Evolutionary conservation across 495 filamentous ascomycete species (phyloP), one percentile per base, ranked within the genome.

Genomic region (Trichocladium antarcticum): DNA sequence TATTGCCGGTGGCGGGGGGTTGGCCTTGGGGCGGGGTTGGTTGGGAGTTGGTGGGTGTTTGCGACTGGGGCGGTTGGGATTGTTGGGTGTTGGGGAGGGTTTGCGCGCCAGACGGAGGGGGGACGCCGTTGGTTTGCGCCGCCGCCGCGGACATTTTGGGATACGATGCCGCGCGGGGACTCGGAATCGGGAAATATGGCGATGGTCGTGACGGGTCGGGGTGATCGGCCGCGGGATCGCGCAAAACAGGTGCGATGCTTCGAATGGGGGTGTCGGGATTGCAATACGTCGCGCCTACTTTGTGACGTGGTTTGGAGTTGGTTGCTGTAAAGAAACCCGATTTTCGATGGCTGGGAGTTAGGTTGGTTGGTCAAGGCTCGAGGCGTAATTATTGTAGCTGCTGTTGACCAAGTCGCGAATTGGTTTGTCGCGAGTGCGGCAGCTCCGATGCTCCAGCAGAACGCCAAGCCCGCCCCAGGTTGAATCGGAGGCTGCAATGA

Each of bases 71-170:
- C 56, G 41, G 55, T 47, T 42, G 74, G 73, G 32, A 74, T 56
- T 32, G 54, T 44, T 66, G 39, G 55, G 55, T 49, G 46, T 57
- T 60, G 40, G 58, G 50, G 11, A 61, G 47, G 49, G 47, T 61
- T 49, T 61, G 64, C 24, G 66, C 39, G 29, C 54, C 52, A 0
- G 65, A 61, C 31, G 59, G 55, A 1, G 68, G 49, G 1, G 61
- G 50, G 6, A 68, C 47, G 52, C 70, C 71, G 49, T 74, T 74
- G 19, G 69, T 53, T 34, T 71, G 69, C 15, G 62, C 59, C 14
- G 59, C 50, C 29, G 48, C 36, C 37, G 53, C 37, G 10, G 48
- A 49, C 45, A 55, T 57, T 21, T 44, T 53, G 37, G 37, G 12
- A 9, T 17, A 8, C 4, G 8, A 4, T 27, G 24, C 24, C 24